Evolutionary conservation across 2,329 filamentous ascomycete genomes (phyloP), one percentile per base, ranked within the genome.

Genomic region (Stylonectria norvegica): DNA sequence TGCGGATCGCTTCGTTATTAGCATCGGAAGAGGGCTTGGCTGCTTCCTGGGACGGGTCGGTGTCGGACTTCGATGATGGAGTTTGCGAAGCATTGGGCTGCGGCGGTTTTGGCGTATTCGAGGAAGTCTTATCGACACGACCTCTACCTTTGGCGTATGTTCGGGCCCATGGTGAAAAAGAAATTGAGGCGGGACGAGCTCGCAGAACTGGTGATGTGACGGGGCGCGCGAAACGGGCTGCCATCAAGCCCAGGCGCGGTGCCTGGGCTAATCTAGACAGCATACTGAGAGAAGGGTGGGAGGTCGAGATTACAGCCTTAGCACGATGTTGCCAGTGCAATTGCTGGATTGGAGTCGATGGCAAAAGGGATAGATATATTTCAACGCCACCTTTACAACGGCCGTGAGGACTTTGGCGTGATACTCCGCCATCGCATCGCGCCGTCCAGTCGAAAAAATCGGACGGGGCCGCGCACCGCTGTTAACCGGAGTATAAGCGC

Each of bases 201-300:
- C 58, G 55, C 15, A 61, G 37, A 22, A 48, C 22, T 10, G 56
- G 52, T 20, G 53, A 41, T 38, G 52, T 47, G 38, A 52, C 50
- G 19, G 55, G 53, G 35, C 50, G 52, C 34, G 60, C 50, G 31
- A 59, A 45, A 33, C 55, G 58, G 38, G 57, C 52, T 34, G 57
- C 52, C 43, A 53, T 50, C 53, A 58, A 52, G 52, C 58, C 62
- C 53, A 64, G 52, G 49, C 60, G 53, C 42, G 61, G 55, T 42
- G 59, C 57, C 47, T 56, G 56, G 49, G 57, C 60, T 50, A 61
- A 49, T 58, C 57, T 50, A 19, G 59, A 62, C 57, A 71, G 47
- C 49, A 78, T 78, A 62, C 58, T 49, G 56, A 55, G 39, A 12
- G 32, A 20, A n/a, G 27, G n/a, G 11, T 38, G 14, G 20, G 19